Percentiles rank a stretch among this genome's conserved stretches.
Conservation (phyloP, 768 basidiomycete genomes). For the Russula brevipes region DNA sequence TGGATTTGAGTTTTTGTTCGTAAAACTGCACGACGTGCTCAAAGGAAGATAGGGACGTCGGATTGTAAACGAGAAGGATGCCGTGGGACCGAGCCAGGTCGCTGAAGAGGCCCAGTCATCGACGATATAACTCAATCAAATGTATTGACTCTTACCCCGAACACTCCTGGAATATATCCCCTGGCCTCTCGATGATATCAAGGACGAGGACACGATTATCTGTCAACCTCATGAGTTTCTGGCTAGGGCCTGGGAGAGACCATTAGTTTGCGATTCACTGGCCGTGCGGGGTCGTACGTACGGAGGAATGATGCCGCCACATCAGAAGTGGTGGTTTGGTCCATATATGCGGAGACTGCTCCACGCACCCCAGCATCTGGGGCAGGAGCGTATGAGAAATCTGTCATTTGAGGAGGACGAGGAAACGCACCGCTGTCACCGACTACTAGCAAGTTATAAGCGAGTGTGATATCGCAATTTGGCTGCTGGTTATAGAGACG, state of each 20-base stretch:
- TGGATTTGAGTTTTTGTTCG: slow-evolving; percentile 14
- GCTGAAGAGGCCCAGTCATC: background rate
- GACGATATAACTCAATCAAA: too few relatives aligned
- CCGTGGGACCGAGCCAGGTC: slow-evolving; percentile 19
- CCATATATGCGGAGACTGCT: slow-evolving; percentile 8
- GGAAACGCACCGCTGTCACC: background rate
- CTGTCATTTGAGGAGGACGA: background rate
- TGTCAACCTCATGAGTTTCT: slow-evolving; percentile 5
- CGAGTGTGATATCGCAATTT: slow-evolving; percentile 1
- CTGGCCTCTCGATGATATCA: slow-evolving; percentile 14
- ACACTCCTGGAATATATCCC: slow-evolving; percentile 17
- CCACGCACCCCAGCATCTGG: slow-evolving; percentile 11
- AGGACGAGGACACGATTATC: slow-evolving; percentile 12
- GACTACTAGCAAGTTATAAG: slow-evolving; percentile 14
- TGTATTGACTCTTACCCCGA: slow-evolving; percentile 1
- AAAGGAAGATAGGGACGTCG: slow-evolving; percentile 2
- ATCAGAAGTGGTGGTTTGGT: background rate
- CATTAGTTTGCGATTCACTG: background rate
- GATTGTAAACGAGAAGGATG: slow-evolving; percentile 13
- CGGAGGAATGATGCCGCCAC: slow-evolving; percentile 5
- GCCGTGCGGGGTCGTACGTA: background rate
- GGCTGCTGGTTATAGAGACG: background rate
- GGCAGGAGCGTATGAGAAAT: background rate
- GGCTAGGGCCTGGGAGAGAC: slow-evolving; percentile 10
- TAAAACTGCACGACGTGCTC: slow-evolving; percentile 7